These are phyloP conservation scores for Ulmus americana DNA, from an alignment of 331 rosid genomes.

Conservation along the genomic window DNA sequence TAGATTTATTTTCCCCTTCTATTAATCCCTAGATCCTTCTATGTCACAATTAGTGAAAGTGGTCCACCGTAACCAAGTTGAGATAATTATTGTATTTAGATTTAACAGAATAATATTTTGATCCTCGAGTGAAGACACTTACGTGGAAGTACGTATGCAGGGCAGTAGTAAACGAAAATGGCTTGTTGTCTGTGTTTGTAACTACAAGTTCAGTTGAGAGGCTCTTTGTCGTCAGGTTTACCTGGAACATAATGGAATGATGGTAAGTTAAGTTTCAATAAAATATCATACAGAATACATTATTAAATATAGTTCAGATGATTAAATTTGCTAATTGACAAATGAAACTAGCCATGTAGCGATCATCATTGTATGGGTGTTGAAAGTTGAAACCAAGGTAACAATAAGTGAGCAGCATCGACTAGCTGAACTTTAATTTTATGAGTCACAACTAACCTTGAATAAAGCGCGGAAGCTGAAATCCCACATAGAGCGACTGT, in stretches of 20 bases:
- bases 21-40: not conserved
- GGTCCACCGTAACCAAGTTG: not conserved
- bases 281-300: slow-evolving; percentile 3
- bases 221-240: slow-evolving; percentile 50
- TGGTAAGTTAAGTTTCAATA: not conserved
- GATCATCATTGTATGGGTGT: slow-evolving; percentile 3
- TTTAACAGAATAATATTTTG: slow-evolving; percentile 11
- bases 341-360: not conserved
- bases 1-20: not conserved
- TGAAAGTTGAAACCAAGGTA: not conserved
- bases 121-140: slow-evolving; percentile 31
- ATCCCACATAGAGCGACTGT: slow-evolving; percentile 91
- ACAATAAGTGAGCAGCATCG: not conserved
- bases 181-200: slow-evolving; percentile 67
- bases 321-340: not conserved
- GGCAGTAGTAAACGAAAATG: slow-evolving; percentile 78
- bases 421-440: slow-evolving; percentile 10
- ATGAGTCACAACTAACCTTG: slow-evolving; percentile 50
- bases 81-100: not conserved
- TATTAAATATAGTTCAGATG: not conserved
- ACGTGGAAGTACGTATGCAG: slow-evolving; percentile 79
- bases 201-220: slow-evolving; percentile 67
- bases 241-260: slow-evolving; percentile 35
- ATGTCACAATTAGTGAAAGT: not conserved
- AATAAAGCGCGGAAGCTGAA: slow-evolving; percentile 76